Evolutionary conservation across 2,329 filamentous ascomycete genomes (phyloP), one percentile per base, ranked within the genome.

Genomic region (Monilinia fructigena): DNA sequence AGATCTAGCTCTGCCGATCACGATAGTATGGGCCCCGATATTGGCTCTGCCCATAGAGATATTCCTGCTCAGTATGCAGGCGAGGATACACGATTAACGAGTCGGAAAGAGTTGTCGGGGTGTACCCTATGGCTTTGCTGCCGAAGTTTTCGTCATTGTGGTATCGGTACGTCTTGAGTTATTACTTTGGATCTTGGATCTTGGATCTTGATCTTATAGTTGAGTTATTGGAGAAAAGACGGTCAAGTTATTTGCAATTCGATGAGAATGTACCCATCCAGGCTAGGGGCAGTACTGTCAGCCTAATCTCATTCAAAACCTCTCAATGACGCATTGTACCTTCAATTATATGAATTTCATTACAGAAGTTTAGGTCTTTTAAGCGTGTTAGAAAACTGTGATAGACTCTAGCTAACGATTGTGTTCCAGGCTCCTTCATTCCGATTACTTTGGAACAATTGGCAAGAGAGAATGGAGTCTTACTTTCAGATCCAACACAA

Each of bases 91-190:
- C 85, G 94, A n/a, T 86, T 90, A 65, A 98, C 95, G 12, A 97
- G 91, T 77, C 81, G 80, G 72, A 94, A 90, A 78, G 95, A 99
- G 83, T 85, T 98, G 68, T 82, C 88, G 50, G 95, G 94, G 73
- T 99, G 91, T 99, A 98, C 79, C 90, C 77, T 98, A 98, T 81
- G 91, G 91, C 53, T 98, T 96, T 83, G 95, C 95, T 31, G 93
- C 94, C 26, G 95, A 99, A 80, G 94, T 96, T 64, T 98, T 97
- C 77, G 92, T 96, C 20, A 91, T 98, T 98, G 95, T 78, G 94
- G 88, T 28, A 86, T 91, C 76, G 88, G 93, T 91, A 78, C 76
- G 87, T 80, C 64, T 42, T 42, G 63, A 45, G 26, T 10, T 61
- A n/a, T 66, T 38, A 16, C 35, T 31, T 61, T 61, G 26, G 3